Percentiles rank a stretch among this genome's conserved stretches.
phyloP scores from a whole-genome alignment of 768 basidiomycete species.

The Leccinellum luteum region DNA sequence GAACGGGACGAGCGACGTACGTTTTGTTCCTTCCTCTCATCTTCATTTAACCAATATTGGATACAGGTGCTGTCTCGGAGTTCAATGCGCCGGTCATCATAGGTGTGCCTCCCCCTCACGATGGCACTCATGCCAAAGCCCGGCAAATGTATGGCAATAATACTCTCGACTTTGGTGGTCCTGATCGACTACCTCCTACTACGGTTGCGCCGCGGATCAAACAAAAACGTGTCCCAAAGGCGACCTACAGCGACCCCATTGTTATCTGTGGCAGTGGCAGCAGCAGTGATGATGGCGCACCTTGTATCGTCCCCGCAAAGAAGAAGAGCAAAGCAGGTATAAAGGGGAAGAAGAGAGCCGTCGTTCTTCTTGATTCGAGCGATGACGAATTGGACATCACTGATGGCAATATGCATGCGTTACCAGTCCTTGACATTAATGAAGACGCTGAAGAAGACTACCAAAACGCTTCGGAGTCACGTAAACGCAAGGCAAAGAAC shows the following conservation, averaged over 20 bases:
- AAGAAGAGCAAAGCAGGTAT: background rate
- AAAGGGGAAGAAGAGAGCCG: too few species aligned
- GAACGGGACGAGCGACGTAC: background rate
- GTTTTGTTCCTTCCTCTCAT: background rate
- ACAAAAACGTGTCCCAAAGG: background rate
- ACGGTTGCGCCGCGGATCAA: background rate
- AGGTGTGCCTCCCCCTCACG: background rate
- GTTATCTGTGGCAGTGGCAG: background rate
- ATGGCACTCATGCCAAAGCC: background rate
- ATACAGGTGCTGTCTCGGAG: background rate
- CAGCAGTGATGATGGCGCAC: conserved; percentile 1
- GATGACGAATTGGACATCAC: background rate
- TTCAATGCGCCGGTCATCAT: background rate
- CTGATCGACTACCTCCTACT: background rate
- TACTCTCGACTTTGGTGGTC: background rate
- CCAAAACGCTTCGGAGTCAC: background rate
- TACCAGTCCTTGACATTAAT: background rate
- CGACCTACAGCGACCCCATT: background rate
- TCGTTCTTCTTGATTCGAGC: background rate
- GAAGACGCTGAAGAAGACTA: background rate
- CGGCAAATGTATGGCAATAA: conserved; percentile 3
- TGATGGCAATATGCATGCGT: background rate
- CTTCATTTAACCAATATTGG: background rate
- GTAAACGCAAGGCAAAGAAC: conserved; percentile 1
- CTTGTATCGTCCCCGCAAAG: conserved; percentile 1